Percentiles rank a stretch among this genome's conserved stretches.
Evolutionary conservation across 2,329 filamentous ascomycete genomes (phyloP).

Genomic region (Meredithiella fracta): DNA sequence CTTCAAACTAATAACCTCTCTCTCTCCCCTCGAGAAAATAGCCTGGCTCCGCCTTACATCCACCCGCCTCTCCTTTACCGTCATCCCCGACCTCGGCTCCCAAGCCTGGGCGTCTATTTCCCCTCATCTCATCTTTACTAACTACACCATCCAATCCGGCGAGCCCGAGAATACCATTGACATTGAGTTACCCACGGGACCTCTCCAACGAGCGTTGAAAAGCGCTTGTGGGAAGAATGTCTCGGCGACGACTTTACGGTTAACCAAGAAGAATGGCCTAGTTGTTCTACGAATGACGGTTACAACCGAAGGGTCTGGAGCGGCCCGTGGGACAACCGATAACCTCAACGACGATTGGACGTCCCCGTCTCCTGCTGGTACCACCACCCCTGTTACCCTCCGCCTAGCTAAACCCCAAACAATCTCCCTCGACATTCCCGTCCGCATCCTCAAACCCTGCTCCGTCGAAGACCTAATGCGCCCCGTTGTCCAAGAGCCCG

Average conservation of each 20-base stretch:
- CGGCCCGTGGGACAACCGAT: too few relatives aligned
- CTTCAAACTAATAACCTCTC: slow-evolving; percentile 42
- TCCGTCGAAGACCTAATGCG: slow-evolving; percentile 89
- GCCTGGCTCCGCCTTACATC: slow-evolving; percentile 84
- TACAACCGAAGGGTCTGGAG: slow-evolving; percentile 48
- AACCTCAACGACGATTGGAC: too few relatives aligned
- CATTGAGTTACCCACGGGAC: slow-evolving; percentile 78
- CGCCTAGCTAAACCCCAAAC: slow-evolving; percentile 42
- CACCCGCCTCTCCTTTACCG: slow-evolving; percentile 78
- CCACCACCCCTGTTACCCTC: too few relatives aligned
- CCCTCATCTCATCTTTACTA: slow-evolving; percentile 74
- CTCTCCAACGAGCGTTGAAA: slow-evolving; percentile 77
- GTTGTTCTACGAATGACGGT: slow-evolving; percentile 85
- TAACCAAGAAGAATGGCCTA: slow-evolving; percentile 82
- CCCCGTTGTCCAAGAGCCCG: slow-evolving; percentile 74
- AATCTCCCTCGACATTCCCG: slow-evolving; percentile 91
- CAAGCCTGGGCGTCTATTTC: slow-evolving; percentile 75
- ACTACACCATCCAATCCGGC: slow-evolving; percentile 72
- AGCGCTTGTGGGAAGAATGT: slow-evolving; percentile 58
- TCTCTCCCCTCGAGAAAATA: slow-evolving; percentile 58
- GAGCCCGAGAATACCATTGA: slow-evolving; percentile 80
- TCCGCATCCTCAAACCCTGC: slow-evolving; percentile 68
- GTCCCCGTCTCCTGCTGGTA: too few relatives aligned
- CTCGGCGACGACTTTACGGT: slow-evolving; percentile 64
- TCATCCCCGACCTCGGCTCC: slow-evolving; percentile 84